Evolutionary conservation across 2,329 filamentous ascomycete genomes (phyloP).

Genomic region (Coniella lustricola): DNA sequence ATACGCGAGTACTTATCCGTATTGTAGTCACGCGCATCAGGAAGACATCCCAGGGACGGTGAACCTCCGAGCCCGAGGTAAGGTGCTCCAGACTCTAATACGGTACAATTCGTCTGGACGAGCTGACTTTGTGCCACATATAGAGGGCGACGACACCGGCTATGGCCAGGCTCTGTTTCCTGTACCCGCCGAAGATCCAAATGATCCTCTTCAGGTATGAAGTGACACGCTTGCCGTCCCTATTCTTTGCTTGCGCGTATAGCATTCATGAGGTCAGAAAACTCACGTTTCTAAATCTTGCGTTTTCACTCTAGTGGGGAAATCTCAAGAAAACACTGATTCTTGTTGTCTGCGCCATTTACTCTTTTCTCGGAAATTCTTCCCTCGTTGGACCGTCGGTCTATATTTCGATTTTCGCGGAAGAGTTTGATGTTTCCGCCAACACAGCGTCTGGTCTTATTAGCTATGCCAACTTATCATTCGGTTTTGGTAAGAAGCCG

Average conservation of each 20-base stretch:
- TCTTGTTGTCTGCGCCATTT: conserved; percentile 44
- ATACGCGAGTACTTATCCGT: no score
- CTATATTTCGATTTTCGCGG: conserved; percentile 48
- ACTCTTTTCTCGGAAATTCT: conserved; percentile 53
- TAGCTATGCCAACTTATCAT: conserved; percentile 54
- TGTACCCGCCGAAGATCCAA: conserved; percentile 53
- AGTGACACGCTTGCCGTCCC: no score
- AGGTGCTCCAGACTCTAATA: no score
- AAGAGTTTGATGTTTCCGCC: conserved; percentile 43
- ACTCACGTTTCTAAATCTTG: no score
- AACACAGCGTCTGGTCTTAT: conserved; percentile 47
- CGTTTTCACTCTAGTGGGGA: no score
- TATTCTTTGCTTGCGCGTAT: no score
- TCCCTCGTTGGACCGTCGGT: conserved; percentile 50
- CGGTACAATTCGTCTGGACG: no score
- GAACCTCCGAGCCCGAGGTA: no score
- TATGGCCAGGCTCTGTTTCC: conserved; percentile 55
- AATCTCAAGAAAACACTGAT: conserved; percentile 50
- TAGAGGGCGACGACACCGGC: conserved; percentile 38
- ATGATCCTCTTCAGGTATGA: conserved; percentile 42
- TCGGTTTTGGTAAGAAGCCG: conserved; percentile 49
- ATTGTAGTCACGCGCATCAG: no score
- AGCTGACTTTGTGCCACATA: no score
- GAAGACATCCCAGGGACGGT: no score
- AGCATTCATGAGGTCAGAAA: no score